These are phyloP conservation scores for Neocatenulostroma microsporum DNA, from an alignment of 2,329 filamentous ascomycete genomes.

Conservation along the genomic window DNA sequence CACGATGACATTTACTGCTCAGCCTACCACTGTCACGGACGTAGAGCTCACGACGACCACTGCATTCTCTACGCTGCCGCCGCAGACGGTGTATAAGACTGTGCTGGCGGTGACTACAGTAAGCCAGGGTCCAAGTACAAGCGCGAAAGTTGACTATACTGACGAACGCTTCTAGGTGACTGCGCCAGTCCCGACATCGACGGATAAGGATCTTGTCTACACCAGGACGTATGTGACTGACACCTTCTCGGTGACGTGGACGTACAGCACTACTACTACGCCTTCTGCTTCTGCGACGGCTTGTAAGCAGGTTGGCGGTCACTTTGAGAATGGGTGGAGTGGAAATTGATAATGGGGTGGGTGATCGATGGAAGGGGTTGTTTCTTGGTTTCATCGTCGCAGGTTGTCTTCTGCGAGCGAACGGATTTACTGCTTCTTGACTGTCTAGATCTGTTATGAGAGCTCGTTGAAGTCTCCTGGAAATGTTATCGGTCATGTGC, in stretches of 20 bases:
- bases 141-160: not conserved
- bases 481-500: too few species aligned
- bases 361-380: too few species aligned
- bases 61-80: not conserved
- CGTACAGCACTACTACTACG: constrained; percentile 1
- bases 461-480: too few species aligned
- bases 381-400: too few species aligned
- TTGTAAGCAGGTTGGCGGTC: not conserved
- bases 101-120: not conserved
- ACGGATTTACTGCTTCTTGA: too few species aligned
- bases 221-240: constrained; percentile 1
- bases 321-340: not conserved
- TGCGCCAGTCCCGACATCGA: not conserved
- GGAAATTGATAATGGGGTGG: too few species aligned
- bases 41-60: not conserved
- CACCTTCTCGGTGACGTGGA: constrained; percentile 1
- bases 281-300: not conserved
- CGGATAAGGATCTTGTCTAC: not conserved
- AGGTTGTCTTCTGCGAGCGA: too few species aligned
- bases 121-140: not conserved
- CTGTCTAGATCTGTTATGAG: too few species aligned
- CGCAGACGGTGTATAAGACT: constrained; percentile 1
- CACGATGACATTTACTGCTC: not conserved
- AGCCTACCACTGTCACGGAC: not conserved
- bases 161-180: constrained; percentile 2